These are phyloP conservation scores for Amanita fuliginea DNA, from an alignment of 768 basidiomycete genomes.

Conservation along the genomic window DNA sequence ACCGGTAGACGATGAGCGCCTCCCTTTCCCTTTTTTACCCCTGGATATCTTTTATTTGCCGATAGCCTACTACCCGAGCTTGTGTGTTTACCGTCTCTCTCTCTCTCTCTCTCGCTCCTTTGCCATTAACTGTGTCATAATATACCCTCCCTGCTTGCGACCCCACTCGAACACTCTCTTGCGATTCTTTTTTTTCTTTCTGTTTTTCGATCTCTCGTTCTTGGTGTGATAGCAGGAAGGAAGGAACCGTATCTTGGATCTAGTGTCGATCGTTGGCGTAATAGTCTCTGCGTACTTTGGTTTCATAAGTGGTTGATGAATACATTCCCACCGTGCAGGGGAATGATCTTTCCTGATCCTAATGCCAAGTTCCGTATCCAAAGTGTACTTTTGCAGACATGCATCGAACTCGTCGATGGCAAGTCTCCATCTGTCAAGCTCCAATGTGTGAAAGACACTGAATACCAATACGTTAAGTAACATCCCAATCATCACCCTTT, in stretches of 20 bases:
- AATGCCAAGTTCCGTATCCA: too few relatives aligned
- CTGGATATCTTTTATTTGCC: background rate
- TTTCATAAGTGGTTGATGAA: too few relatives aligned
- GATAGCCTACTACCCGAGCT: slow-evolving; percentile 2
- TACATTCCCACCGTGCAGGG: too few relatives aligned
- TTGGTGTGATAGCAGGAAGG: slow-evolving; percentile 5
- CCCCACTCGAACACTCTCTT: background rate
- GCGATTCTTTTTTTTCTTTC: background rate
- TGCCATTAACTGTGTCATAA: slow-evolving; percentile 1
- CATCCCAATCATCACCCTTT: too few relatives aligned
- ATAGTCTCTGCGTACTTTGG: too few relatives aligned
- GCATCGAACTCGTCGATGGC: too few relatives aligned
- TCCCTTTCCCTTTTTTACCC: background rate
- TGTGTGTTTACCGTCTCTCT: background rate
- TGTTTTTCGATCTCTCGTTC: background rate
- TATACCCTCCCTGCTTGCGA: background rate
- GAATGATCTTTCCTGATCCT: too few relatives aligned
- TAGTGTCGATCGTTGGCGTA: background rate
- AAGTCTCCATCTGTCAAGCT: too few relatives aligned
- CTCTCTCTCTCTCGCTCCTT: background rate
- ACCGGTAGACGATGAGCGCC: slow-evolving; percentile 47
- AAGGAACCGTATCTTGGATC: slow-evolving; percentile 4
- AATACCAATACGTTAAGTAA: too few relatives aligned
- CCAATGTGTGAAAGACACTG: too few relatives aligned
- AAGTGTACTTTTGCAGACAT: too few relatives aligned